Evolutionary conservation across 1,284 basidiomycete genomes (phyloP).

Genomic region (Apiotrichum porosum): DNA sequence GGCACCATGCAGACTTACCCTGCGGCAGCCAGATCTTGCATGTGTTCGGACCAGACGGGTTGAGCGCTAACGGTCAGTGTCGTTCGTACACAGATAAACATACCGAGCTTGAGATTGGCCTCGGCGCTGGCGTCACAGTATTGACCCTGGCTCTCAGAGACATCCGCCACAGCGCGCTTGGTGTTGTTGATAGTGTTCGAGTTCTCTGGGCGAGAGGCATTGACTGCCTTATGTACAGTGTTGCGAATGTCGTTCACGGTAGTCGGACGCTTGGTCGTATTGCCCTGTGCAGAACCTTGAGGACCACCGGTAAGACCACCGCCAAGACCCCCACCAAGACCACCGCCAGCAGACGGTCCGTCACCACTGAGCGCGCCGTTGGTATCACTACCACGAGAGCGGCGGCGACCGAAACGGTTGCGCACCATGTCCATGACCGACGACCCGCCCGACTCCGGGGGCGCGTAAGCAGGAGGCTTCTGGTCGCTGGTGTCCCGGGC

Average conservation of each 20-base stretch:
- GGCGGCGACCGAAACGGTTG: not conserved
- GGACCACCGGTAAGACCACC: too few relatives aligned
- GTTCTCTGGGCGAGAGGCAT: constrained; percentile 64
- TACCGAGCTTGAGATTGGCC: constrained; percentile 57
- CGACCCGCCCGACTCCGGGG: not conserved
- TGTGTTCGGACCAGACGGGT: constrained; percentile 8
- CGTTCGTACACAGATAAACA: not conserved
- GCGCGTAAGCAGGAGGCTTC: too few relatives aligned
- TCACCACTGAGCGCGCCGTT: too few relatives aligned
- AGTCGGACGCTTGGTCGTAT: constrained; percentile 21
- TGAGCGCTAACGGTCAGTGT: constrained; percentile 1
- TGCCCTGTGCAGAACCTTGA: not conserved
- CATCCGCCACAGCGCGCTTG: constrained; percentile 62
- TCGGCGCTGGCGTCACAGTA: constrained; percentile 77
- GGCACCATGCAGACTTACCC: constrained; percentile 52
- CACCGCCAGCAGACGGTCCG: not conserved
- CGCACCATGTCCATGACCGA: constrained; percentile 4
- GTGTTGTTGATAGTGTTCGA: constrained; percentile 54
- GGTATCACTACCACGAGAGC: not conserved
- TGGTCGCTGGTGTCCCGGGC: too few relatives aligned
- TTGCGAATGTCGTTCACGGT: constrained; percentile 28
- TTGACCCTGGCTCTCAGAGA: constrained; percentile 69
- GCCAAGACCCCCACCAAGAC: too few relatives aligned
- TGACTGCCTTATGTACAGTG: constrained; percentile 63
- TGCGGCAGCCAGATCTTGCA: constrained; percentile 62